phyloP scores from a whole-genome alignment of 2,329 filamentous ascomycete species.

The Talaromyces sp. region DNA sequence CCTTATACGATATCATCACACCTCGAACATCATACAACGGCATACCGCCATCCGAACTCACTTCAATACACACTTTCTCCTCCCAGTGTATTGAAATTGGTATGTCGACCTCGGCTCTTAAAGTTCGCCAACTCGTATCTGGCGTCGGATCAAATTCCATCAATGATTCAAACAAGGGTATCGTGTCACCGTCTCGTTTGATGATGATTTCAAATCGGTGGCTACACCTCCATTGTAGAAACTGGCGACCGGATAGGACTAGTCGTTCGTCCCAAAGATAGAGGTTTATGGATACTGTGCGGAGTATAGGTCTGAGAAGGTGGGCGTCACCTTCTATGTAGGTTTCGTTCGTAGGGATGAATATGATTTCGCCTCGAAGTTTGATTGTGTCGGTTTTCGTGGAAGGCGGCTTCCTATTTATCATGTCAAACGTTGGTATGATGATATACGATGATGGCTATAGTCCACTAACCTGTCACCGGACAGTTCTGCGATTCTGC shows the following conservation, averaged over 20 bases:
- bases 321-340: background rate
- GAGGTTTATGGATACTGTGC: conserved; percentile 2
- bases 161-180: background rate
- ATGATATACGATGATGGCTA: background rate
- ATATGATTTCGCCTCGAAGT: conserved; percentile 3
- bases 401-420: background rate
- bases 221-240: conserved; percentile 2
- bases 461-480: background rate
- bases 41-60: background rate
- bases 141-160: background rate
- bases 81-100: background rate
- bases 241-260: background rate
- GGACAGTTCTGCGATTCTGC: background rate
- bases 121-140: conserved; percentile 2
- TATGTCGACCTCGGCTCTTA: background rate
- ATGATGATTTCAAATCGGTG: background rate
- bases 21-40: conserved; percentile 6
- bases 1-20: background rate
- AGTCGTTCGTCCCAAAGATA: conserved; percentile 8
- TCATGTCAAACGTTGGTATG: background rate
- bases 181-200: background rate
- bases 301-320: background rate
- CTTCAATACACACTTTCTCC: background rate
- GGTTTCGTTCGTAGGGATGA: background rate
- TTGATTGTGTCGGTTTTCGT: background rate